phyloP scores from a whole-genome alignment of 2,329 filamentous ascomycete genomes.

The Cordyceps militaris region DNA sequence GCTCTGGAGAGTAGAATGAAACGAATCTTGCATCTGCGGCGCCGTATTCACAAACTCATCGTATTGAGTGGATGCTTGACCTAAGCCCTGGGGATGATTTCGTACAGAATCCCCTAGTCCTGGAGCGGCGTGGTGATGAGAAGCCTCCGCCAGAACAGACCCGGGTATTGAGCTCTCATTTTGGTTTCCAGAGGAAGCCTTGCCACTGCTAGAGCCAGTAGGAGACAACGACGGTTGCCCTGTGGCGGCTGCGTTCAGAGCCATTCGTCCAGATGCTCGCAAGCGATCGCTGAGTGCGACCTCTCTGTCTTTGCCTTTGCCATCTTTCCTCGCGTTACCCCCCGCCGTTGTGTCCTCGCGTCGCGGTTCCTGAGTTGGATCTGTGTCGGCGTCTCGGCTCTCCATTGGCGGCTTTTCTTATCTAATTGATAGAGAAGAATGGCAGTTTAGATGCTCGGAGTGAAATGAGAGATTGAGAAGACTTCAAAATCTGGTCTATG shows the following conservation, averaged over 20 bases:
- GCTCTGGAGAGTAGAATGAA: background rate
- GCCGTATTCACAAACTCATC: background rate
- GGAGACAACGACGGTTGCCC: conserved; percentile 12
- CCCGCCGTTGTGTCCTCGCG: background rate
- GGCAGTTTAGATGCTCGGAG: background rate
- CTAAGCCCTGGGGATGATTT: no score
- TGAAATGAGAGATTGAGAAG: background rate
- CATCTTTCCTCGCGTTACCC: background rate
- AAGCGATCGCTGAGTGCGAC: conserved; percentile 20
- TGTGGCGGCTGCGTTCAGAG: conserved; percentile 19
- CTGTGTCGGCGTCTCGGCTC: background rate
- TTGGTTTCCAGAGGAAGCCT: conserved; percentile 3
- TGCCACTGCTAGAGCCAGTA: conserved; percentile 15
- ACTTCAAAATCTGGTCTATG: background rate
- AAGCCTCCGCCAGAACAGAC: background rate
- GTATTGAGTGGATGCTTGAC: background rate
- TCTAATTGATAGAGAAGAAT: background rate
- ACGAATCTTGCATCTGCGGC: background rate
- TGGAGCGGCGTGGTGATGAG: background rate
- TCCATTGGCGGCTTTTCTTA: background rate
- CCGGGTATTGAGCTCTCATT: background rate
- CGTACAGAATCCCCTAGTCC: background rate
- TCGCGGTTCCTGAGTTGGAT: background rate
- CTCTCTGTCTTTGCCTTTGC: conserved; percentile 15
- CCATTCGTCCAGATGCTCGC: conserved; percentile 22